A percentile compares a stretch with the other conserved stretches of the same genome.
These are phyloP conservation scores for Fragaria iinumae DNA, from an alignment of 306 rosid genomes.

Conservation along the genomic window DNA sequence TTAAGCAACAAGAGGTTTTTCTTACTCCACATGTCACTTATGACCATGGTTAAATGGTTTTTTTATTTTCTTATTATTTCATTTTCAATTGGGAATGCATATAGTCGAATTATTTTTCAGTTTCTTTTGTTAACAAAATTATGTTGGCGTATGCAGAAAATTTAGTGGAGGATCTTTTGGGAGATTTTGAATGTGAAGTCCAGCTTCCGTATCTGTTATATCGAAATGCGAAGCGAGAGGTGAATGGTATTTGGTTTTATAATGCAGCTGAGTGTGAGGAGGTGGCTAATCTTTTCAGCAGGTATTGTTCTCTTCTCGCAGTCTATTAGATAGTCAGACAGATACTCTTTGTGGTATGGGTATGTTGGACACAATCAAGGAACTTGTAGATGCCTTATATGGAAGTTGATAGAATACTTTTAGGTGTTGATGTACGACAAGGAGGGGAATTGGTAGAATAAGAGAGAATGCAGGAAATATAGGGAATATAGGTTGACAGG, in stretches of 20 bases:
- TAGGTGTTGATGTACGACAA: background rate
- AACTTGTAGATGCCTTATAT: background rate
- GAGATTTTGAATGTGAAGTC: slow-evolving; percentile 88
- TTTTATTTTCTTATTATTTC: background rate
- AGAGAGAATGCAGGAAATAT: background rate
- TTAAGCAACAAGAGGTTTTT: background rate
- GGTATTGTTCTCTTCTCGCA: slow-evolving; percentile 35
- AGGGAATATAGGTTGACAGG: background rate
- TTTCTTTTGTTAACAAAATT: background rate
- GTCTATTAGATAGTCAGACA: background rate
- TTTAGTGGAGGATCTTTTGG: slow-evolving; percentile 86
- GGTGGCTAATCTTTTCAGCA: slow-evolving; percentile 80
- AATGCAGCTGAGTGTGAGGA: slow-evolving; percentile 85
- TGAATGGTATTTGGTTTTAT: slow-evolving; percentile 96
- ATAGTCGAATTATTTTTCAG: background rate
- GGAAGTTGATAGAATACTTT: background rate
- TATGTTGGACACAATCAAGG: background rate
- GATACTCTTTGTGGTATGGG: background rate
- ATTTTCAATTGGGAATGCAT: background rate
- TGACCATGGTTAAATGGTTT: background rate
- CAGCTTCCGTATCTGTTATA: slow-evolving; percentile 81
- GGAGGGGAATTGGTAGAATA: background rate
- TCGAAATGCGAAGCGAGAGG: slow-evolving; percentile 86
- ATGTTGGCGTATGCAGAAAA: slow-evolving; percentile 50
- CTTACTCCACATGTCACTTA: background rate